These are phyloP conservation scores for Triglochin maritima DNA, from an alignment of 106 monocot species.

Conservation along the genomic window DNA sequence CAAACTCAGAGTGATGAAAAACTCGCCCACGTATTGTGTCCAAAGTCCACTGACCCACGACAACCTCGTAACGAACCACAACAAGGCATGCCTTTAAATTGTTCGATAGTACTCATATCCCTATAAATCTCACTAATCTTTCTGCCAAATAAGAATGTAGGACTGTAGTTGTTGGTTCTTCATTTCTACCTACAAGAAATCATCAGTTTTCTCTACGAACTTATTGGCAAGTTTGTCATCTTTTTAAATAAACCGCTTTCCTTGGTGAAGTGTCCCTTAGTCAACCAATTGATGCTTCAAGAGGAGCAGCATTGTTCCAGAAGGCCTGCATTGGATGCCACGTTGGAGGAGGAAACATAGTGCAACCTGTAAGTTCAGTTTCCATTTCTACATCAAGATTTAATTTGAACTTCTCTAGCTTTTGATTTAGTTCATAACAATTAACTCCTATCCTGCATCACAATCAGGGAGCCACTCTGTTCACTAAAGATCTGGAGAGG, in stretches of 20 bases:
- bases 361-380: slow-evolving; percentile 58
- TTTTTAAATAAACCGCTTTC: neutral
- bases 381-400: neutral
- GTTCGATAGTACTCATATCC: no score
- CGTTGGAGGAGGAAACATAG: slow-evolving; percentile 83
- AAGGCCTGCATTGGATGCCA: slow-evolving; percentile 90
- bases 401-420: neutral
- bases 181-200: no score
- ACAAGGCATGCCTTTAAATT: no score
- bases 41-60: no score
- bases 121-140: no score
- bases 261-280: slow-evolving; percentile 23
- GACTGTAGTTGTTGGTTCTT: no score
- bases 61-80: no score
- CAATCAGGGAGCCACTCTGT: slow-evolving; percentile 78
- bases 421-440: neutral
- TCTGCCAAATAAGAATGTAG: no score
- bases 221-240: no score
- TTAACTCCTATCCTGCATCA: neutral
- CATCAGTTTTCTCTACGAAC: no score
- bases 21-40: no score
- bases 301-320: slow-evolving; percentile 51
- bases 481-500: slow-evolving; percentile 70
- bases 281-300: slow-evolving; percentile 15
- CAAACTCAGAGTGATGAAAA: no score